Evolutionary conservation across 2,329 filamentous ascomycete genomes (phyloP).

Genomic region (Aspergillus sp.): DNA sequence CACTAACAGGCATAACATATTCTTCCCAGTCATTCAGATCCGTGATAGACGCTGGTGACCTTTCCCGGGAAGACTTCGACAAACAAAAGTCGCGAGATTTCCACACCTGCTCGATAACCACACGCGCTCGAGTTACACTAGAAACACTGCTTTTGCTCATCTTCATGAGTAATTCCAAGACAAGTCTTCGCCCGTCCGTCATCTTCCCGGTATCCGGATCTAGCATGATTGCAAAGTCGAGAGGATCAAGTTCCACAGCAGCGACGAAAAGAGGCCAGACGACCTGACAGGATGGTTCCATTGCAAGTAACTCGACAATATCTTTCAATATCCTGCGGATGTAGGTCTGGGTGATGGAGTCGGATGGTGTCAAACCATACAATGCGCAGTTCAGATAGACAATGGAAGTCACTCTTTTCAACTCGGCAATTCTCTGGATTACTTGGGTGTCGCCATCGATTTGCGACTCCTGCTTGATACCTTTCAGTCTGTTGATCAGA

Average conservation of each 20-base stretch:
- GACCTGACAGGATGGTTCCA: conserved; percentile 7
- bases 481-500: background rate
- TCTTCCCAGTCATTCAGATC: conserved; percentile 10
- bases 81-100: conserved; percentile 24
- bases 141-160: conserved; percentile 19
- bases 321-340: conserved; percentile 3
- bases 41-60: background rate
- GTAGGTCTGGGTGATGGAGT: background rate
- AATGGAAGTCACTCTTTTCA: background rate
- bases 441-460: background rate
- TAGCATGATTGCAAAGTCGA: conserved; percentile 37
- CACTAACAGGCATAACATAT: conserved; percentile 10
- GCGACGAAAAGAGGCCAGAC: conserved; percentile 28
- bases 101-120: conserved; percentile 46
- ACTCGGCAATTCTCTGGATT: background rate
- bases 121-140: conserved; percentile 40
- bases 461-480: background rate
- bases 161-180: background rate
- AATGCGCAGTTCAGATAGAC: conserved; percentile 5
- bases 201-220: conserved; percentile 3
- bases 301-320: background rate
- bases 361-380: background rate
- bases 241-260: conserved; percentile 37
- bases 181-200: background rate
- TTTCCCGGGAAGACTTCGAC: background rate